Evolutionary conservation across 2,329 filamentous ascomycete species (phyloP), one percentile per base, ranked within the genome.

Genomic region (Beauveria asiatica): DNA sequence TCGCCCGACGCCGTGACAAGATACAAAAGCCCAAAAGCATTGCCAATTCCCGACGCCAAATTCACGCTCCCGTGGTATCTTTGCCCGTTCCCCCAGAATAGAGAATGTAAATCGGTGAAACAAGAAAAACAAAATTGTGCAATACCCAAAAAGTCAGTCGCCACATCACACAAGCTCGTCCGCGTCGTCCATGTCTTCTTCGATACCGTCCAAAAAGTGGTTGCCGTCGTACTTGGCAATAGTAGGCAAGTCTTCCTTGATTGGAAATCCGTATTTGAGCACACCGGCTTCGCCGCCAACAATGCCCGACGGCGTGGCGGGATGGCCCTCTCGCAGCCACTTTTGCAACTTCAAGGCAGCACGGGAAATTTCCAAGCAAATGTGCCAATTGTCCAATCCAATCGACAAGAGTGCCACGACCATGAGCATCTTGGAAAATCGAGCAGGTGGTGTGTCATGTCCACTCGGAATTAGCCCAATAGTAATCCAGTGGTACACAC

Each of bases 401-500:
- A 79, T 73, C 57, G 78, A 76, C 62, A 79, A 73, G 45, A 77
- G 69, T 5, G 73, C 75, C 9, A 74, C 69, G 16, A 75, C 73
- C 30, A 79, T 69, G 62, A 79, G 68, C 41, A 74, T 77, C 70
- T 77, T 79, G 63, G 78, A 72, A 57, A 79, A 78, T 17, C 77
- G 72, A 27, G 74, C 75, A 27, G 76, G 74, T 1, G 74, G 69
- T 13, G 71, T 71, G 4, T 67, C 65, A 49, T 76, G 71, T 46
- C 74, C 74, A 41, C 72, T 70, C 9, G 77, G 72, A 17, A 74
- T 70, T 10, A 80, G 67, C 9, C 74, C 72, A 51, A 80, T 62
- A 63, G 78, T 69, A 25, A 79, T 68, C 80, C 79, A 82, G 54
- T 74, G 69, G 58, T 79, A 78, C 16, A 83, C 74, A 37, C 80